A percentile compares a stretch with the other conserved stretches of the same genome.
Evolutionary conservation across 2,329 filamentous ascomycete species (phyloP).

Genomic region (Fusarium nanum): DNA sequence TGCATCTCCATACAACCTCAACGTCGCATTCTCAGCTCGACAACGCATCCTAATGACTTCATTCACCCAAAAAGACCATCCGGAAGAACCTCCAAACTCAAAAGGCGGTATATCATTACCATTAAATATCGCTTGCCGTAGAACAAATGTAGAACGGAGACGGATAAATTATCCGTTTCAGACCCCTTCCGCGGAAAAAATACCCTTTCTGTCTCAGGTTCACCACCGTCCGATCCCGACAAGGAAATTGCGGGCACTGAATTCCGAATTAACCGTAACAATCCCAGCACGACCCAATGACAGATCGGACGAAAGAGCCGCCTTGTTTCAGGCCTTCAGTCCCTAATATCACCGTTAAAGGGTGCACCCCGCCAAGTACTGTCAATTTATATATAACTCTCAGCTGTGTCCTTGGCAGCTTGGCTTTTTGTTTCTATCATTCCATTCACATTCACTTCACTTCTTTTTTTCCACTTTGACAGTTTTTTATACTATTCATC

Average conservation of each 20-base stretch:
- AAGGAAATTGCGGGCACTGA: slow-evolving; percentile 23
- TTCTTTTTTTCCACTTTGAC: background rate
- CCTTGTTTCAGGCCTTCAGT: slow-evolving; percentile 21
- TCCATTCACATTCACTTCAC: slow-evolving; percentile 7
- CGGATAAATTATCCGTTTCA: slow-evolving; percentile 37
- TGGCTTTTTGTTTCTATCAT: background rate
- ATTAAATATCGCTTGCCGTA: background rate
- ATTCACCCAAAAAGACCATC: background rate
- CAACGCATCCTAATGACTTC: background rate
- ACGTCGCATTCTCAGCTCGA: background rate
- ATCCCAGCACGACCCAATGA: slow-evolving; percentile 12
- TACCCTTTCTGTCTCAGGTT: slow-evolving; percentile 26
- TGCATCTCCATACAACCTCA: background rate
- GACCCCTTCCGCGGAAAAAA: slow-evolving; percentile 34
- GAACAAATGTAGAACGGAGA: background rate
- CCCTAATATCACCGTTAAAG: slow-evolving; percentile 16
- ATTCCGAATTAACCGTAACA: slow-evolving; percentile 25
- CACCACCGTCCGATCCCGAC: slow-evolving; percentile 12
- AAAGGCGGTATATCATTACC: background rate
- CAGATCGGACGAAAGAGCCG: slow-evolving; percentile 8
- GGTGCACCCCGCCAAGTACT: background rate
- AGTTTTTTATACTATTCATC: background rate
- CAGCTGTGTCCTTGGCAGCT: slow-evolving; percentile 8
- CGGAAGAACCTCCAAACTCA: background rate
- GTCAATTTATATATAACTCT: slow-evolving; percentile 15